Conservation (phyloP, 73 alveolate genomes). For the Paramecium sexaurelia region DNA sequence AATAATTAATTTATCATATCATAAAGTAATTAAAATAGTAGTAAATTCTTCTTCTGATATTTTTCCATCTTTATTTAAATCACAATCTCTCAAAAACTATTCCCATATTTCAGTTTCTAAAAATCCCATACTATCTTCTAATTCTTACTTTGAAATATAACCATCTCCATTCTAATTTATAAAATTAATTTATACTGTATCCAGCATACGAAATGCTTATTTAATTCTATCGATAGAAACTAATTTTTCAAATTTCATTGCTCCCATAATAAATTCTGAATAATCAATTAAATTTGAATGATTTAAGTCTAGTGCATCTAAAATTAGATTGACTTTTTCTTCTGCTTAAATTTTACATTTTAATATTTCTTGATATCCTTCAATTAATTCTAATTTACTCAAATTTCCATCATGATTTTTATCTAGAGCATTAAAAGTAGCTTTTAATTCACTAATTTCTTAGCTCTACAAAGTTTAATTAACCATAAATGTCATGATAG, state of each 20-base stretch:
- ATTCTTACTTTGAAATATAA: slow-evolving; percentile 50
- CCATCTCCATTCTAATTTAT: slow-evolving; percentile 63
- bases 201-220: slow-evolving; percentile 65
- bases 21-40: not conserved
- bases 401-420: slow-evolving; percentile 73
- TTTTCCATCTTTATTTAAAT: slow-evolving; percentile 64
- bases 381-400: slow-evolving; percentile 67
- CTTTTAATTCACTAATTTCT: slow-evolving; percentile 11
- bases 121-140: slow-evolving; percentile 61
- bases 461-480: not conserved
- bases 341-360: slow-evolving; percentile 10
- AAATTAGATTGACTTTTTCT: slow-evolving; percentile 43
- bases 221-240: slow-evolving; percentile 51
- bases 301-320: slow-evolving; percentile 66
- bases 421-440: slow-evolving; percentile 56
- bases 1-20: not conserved
- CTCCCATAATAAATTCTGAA: slow-evolving; percentile 70
- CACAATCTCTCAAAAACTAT: slow-evolving; percentile 54
- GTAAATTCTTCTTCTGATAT: slow-evolving; percentile 63
- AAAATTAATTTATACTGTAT: slow-evolving; percentile 11
- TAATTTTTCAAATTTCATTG: slow-evolving; percentile 61
- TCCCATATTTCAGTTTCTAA: slow-evolving; percentile 64
- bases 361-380: slow-evolving; percentile 48
- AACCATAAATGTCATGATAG: slow-evolving; percentile 53
- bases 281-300: slow-evolving; percentile 69